Evolutionary conservation across 768 basidiomycete species (phyloP).

Genomic region (Pleurotus eryngii): DNA sequence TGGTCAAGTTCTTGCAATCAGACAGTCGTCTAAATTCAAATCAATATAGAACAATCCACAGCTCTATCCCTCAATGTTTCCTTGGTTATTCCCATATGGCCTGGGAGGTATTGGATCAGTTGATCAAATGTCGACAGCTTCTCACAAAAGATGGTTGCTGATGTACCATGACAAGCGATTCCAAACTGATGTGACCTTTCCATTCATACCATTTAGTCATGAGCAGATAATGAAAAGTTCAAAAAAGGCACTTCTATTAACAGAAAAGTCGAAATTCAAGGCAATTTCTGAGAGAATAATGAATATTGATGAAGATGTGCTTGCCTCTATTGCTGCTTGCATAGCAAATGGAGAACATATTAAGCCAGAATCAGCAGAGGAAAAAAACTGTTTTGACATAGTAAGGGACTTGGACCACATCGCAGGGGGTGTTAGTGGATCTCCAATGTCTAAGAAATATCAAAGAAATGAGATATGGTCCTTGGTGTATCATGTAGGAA

Average conservation of each 20-base stretch:
- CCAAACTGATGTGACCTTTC: slow-evolving; percentile 32
- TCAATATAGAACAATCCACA: slow-evolving; percentile 30
- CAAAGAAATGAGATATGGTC: not conserved
- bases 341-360: slow-evolving; percentile 6
- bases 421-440: slow-evolving; percentile 16
- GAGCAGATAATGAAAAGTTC: slow-evolving; percentile 27
- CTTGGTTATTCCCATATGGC: slow-evolving; percentile 41
- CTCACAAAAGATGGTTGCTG: slow-evolving; percentile 26
- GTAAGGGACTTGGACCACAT: slow-evolving; percentile 17
- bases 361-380: slow-evolving; percentile 12
- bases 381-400: slow-evolving; percentile 19
- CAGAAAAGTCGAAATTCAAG: slow-evolving; percentile 14
- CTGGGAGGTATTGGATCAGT: slow-evolving; percentile 28
- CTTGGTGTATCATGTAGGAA: not conserved
- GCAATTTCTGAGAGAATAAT: slow-evolving; percentile 14
- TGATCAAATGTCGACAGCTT: slow-evolving; percentile 12
- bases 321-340: slow-evolving; percentile 10
- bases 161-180: slow-evolving; percentile 39
- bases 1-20: slow-evolving; percentile 24
- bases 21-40: slow-evolving; percentile 20
- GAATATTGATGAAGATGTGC: slow-evolving; percentile 9
- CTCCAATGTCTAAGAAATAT: slow-evolving; percentile 18
- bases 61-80: slow-evolving; percentile 34
- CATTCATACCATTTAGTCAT: slow-evolving; percentile 36
- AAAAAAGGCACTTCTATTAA: slow-evolving; percentile 14